phyloP scores from a whole-genome alignment of 768 basidiomycete species.

The Naganishia friedmannii region DNA sequence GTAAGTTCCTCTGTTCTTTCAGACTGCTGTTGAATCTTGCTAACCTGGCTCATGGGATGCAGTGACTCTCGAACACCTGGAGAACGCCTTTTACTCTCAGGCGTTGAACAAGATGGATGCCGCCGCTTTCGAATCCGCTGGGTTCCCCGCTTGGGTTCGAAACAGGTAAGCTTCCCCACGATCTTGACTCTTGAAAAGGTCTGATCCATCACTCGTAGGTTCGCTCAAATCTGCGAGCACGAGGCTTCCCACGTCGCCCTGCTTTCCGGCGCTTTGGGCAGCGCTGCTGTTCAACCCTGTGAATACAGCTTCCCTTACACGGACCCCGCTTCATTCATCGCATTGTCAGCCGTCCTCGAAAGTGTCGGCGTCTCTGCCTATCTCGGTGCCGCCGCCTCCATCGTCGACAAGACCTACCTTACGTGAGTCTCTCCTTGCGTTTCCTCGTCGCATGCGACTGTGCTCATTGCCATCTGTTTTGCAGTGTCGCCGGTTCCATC shows the following conservation, averaged over 20 bases:
- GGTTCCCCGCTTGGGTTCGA: constrained; percentile 56
- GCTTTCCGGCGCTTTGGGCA: constrained; percentile 57
- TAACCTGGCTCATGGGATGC: not conserved
- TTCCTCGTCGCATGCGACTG: constrained; percentile 31
- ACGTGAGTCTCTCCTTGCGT: constrained; percentile 29
- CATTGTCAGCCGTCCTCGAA: constrained; percentile 59
- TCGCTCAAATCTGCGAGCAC: constrained; percentile 60
- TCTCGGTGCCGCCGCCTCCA: constrained; percentile 59
- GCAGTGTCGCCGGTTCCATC: constrained; percentile 60
- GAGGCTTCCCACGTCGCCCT: constrained; percentile 61
- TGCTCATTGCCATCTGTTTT: constrained; percentile 50
- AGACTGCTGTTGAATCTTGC: not conserved
- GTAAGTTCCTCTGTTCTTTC: constrained; percentile 4
- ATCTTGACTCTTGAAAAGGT: not conserved
- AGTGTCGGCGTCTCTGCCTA: constrained; percentile 62
- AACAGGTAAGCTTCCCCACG: constrained; percentile 44
- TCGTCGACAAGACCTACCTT: constrained; percentile 56
- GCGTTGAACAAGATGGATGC: constrained; percentile 57
- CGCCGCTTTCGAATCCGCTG: constrained; percentile 56
- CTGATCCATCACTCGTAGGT: constrained; percentile 36
- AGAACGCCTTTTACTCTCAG: constrained; percentile 35
- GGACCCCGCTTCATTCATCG: constrained; percentile 57
- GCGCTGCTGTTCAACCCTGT: constrained; percentile 59
- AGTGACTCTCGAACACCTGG: constrained; percentile 52
- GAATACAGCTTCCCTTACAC: constrained; percentile 62